These are phyloP conservation scores for Oenanthe sinensis DNA, from an alignment of 129 eudicot species.

Conservation along the genomic window DNA sequence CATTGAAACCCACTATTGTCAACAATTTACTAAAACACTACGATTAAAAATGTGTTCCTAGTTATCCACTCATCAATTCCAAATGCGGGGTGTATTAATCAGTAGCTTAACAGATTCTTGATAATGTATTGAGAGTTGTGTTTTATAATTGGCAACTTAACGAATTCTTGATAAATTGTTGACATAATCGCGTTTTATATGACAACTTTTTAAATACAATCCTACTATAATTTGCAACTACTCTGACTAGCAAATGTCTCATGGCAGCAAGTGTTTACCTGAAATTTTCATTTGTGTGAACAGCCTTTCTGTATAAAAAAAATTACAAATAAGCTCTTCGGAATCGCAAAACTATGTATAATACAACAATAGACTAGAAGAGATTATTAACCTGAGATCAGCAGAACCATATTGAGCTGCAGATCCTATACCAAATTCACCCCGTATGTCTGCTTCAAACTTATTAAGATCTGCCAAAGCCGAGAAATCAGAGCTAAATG, in stretches of 20 bases:
- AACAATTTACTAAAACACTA: no score
- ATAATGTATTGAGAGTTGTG: neutral
- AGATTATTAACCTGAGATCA: slow-evolving; percentile 49
- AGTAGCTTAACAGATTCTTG: no score
- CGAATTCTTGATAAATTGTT: no score
- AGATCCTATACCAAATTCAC: slow-evolving; percentile 95
- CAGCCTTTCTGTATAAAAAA: slow-evolving; percentile 62
- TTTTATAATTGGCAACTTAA: no score
- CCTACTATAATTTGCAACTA: neutral
- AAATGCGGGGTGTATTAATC: no score
- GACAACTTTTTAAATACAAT: neutral
- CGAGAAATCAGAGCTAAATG: slow-evolving; percentile 36
- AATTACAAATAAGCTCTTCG: neutral
- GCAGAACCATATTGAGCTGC: slow-evolving; percentile 99
- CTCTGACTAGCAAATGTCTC: neutral
- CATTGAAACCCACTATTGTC: no score
- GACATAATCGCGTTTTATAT: neutral
- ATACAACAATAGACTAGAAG: neutral
- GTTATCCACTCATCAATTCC: no score
- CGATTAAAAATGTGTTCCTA: no score
- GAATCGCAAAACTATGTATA: neutral
- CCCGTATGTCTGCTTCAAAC: slow-evolving; percentile 78
- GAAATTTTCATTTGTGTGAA: slow-evolving; percentile 86
- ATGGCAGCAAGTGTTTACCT: slow-evolving; percentile 33
- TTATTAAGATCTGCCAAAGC: slow-evolving; percentile 92